Evolutionary conservation across 495 filamentous ascomycete species (phyloP), one percentile per base, ranked within the genome.

Genomic region (Annulohypoxylon stygium): DNA sequence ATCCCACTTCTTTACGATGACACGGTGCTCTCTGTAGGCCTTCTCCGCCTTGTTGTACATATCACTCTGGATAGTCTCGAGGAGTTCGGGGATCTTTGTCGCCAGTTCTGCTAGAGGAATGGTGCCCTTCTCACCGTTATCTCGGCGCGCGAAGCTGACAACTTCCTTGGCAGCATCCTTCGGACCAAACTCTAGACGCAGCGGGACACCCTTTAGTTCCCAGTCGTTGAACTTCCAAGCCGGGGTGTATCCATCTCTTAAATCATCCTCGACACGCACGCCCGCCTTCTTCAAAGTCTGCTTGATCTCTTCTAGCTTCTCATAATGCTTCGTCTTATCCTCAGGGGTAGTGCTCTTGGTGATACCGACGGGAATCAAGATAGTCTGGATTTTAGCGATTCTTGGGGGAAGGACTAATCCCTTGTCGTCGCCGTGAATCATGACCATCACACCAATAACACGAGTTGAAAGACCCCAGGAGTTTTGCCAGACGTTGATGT

Each of bases 141-240:
- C 96, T 71, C 96, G 92, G 67, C 96, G 93, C 9, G 94, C 91
- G 67, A 89, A 91, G 59, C 92, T 92, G 65, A 98, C 90, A 26
- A 94, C 92, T 55, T 92, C 88, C 73, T 93, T 93, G 47, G 90
- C 92, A 2, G 90, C 89, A 79, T 98, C 96, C 81, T 96, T 96
- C 55, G 96, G 96, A 41, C 97, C 97, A 78, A 97, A 96, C 80
- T 98, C 96, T 55, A 99, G 86, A 41, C 97, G 93, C 34, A 99
- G 84, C 14, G 97, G 96, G 12, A 98, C 90, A 79, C 96, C 96
- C 81, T 93, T 94, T 67, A 97, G 85, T 81, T 99, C 97, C 92
- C 92, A 97, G 82, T 98, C 93, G 85, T 96, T 96, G 87, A 98
- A 98, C 81, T 99, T 98, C 88, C 90, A 97, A 70, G 93, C 95